These are phyloP conservation scores for Mikania micrantha DNA, from an alignment of 129 eudicot species.

Conservation along the genomic window DNA sequence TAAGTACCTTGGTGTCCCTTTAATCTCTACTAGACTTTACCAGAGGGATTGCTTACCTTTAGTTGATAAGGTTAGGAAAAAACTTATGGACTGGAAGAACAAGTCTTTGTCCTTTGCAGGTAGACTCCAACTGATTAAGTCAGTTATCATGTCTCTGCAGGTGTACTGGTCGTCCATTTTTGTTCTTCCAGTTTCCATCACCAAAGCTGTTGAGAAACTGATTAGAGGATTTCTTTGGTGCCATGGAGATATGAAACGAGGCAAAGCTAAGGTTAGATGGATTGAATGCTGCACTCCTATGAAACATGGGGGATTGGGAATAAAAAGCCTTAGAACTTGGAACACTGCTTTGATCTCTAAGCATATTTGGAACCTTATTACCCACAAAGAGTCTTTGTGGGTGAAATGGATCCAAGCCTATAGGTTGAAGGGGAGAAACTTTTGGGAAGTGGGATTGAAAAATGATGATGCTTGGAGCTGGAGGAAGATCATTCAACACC, in stretches of 20 bases:
- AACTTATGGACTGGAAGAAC: neutral
- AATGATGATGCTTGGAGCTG: neutral
- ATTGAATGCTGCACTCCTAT: neutral
- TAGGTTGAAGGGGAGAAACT: neutral
- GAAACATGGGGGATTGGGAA: neutral
- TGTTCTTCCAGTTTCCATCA: neutral
- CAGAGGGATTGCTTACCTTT: neutral
- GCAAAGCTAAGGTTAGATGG: neutral
- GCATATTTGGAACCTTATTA: neutral
- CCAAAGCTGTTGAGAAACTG: neutral
- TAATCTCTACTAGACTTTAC: neutral
- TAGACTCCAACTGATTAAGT: neutral
- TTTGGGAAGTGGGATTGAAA: neutral
- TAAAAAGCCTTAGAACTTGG: neutral
- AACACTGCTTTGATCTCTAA: neutral
- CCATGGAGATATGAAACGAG: neutral
- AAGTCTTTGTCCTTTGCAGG: neutral
- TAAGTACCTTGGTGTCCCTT: neutral
- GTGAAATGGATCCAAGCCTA: neutral
- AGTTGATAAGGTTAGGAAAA: neutral
- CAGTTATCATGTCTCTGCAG: neutral
- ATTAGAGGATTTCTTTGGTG: neutral
- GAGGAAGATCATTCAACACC: neutral
- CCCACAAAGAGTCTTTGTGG: neutral
- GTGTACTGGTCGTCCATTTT: neutral